Evolutionary conservation across 495 filamentous ascomycete species (phyloP).

Genomic region (Mycothermus thermophilus): DNA sequence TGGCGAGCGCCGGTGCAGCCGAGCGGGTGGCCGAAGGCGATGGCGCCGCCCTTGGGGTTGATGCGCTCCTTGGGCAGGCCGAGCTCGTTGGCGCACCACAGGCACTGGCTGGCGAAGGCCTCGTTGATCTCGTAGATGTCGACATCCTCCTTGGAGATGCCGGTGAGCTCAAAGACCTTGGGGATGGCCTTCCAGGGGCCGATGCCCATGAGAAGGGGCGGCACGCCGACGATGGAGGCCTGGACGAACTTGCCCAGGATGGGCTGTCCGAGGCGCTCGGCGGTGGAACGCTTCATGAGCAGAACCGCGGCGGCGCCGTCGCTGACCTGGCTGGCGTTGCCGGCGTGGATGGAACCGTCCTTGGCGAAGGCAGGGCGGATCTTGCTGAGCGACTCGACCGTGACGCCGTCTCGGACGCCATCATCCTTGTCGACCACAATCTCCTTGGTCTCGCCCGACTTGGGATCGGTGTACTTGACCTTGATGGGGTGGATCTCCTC

Average conservation of each 20-base stretch:
- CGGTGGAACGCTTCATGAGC: constrained; percentile 88
- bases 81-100: constrained; percentile 87
- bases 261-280: constrained; percentile 71
- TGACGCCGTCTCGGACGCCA: constrained; percentile 74
- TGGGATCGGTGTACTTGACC: constrained; percentile 76
- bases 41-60: constrained; percentile 95
- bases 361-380: constrained; percentile 86
- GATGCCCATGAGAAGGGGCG: constrained; percentile 88
- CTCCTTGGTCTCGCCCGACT: constrained; percentile 72
- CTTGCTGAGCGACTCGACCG: constrained; percentile 71
- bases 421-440: constrained; percentile 80
- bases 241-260: constrained; percentile 81
- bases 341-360: constrained; percentile 83
- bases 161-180: constrained; percentile 72
- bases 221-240: constrained; percentile 74
- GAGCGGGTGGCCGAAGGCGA: constrained; percentile 95
- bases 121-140: constrained; percentile 99
- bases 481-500: constrained; percentile 81
- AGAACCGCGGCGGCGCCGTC: constrained; percentile 93
- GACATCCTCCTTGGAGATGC: constrained; percentile 77
- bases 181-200: constrained; percentile 96
- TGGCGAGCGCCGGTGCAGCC: constrained; percentile 90
- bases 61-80: constrained; percentile 68
- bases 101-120: constrained; percentile 88
- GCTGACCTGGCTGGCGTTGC: constrained; percentile 88